These are phyloP conservation scores for Podosphaera xanthii DNA, from an alignment of 2,329 filamentous ascomycete genomes.

Conservation along the genomic window DNA sequence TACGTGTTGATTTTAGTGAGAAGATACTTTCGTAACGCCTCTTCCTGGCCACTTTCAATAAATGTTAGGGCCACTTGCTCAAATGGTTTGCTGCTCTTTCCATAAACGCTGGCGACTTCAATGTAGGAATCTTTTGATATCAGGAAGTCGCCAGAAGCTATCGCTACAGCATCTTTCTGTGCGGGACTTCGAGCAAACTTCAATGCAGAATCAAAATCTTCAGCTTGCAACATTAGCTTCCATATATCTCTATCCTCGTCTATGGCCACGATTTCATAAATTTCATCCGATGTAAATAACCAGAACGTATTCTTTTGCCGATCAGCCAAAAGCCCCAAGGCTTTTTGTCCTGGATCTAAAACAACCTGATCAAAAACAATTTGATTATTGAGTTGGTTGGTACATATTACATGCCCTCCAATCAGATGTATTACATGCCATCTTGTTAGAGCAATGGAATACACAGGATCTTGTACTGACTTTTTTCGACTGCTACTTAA, in stretches of 20 bases:
- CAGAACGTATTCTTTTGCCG: conserved; percentile 92
- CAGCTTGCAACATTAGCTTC: conserved; percentile 72
- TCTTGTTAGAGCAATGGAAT: conserved; percentile 66
- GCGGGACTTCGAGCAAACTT: conserved; percentile 57
- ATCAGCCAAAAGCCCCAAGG: conserved; percentile 70
- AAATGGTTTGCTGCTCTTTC: conserved; percentile 88
- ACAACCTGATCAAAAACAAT: conserved; percentile 76
- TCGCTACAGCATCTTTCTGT: conserved; percentile 80
- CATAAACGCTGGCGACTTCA: conserved; percentile 77
- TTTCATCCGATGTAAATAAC: conserved; percentile 78
- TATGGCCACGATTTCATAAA: conserved; percentile 77
- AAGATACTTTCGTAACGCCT: conserved; percentile 77
- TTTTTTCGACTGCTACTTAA: conserved; percentile 42
- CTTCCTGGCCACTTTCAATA: conserved; percentile 73
- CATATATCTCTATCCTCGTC: conserved; percentile 86
- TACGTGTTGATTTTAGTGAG: conserved; percentile 60
- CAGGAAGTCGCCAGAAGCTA: conserved; percentile 74
- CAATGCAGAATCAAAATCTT: conserved; percentile 73
- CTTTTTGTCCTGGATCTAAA: conserved; percentile 53
- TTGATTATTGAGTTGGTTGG: conserved; percentile 68
- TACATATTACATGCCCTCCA: conserved; percentile 60
- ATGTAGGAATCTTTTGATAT: conserved; percentile 58
- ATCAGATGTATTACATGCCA: conserved; percentile 80
- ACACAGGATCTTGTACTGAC: conserved; percentile 46
- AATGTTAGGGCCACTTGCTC: conserved; percentile 84